A percentile compares a stretch with the other conserved stretches of the same genome.
These are phyloP conservation scores for Sporothrix luriei DNA, from an alignment of 2,329 filamentous ascomycete species.

Conservation along the genomic window DNA sequence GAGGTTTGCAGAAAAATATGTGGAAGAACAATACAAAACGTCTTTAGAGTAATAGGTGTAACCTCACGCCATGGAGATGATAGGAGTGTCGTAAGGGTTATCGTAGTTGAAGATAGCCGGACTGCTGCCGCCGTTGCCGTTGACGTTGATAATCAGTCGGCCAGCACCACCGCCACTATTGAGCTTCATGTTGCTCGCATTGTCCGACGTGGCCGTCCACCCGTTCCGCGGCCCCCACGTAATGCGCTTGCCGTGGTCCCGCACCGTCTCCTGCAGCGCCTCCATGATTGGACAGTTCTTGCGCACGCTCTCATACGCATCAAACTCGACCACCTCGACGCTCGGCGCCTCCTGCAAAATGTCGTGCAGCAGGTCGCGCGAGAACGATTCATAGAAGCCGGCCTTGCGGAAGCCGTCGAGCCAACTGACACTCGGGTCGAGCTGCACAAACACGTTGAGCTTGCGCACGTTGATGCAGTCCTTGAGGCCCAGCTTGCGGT, in stretches of 20 bases:
- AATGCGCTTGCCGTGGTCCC: conserved; percentile 55
- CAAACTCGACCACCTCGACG: conserved; percentile 65
- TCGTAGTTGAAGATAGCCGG: neutral
- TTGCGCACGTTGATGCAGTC: conserved; percentile 63
- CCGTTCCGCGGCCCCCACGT: conserved; percentile 68
- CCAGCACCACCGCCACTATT: neutral
- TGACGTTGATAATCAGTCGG: conserved; percentile 3
- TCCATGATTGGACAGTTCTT: conserved; percentile 66
- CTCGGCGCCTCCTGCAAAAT: conserved; percentile 61
- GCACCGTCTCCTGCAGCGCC: conserved; percentile 58
- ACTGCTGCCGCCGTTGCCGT: neutral
- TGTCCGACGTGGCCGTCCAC: conserved; percentile 51
- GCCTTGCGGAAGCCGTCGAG: conserved; percentile 70
- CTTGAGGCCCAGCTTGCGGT: conserved; percentile 62
- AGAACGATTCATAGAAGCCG: conserved; percentile 72
- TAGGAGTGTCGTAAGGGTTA: conserved; percentile 9
- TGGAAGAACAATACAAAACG: no score
- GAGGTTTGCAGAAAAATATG: no score
- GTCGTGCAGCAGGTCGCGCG: conserved; percentile 56
- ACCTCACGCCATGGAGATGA: neutral
- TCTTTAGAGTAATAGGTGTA: neutral
- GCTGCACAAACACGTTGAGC: conserved; percentile 70
- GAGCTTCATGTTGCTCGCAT: conserved; percentile 14
- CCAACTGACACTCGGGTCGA: conserved; percentile 67
- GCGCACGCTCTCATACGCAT: conserved; percentile 67